Percentiles rank a stretch among this genome's conserved stretches.
Evolutionary conservation across 2,329 filamentous ascomycete genomes (phyloP).

Genomic region (Trichoderma arundinaceum): DNA sequence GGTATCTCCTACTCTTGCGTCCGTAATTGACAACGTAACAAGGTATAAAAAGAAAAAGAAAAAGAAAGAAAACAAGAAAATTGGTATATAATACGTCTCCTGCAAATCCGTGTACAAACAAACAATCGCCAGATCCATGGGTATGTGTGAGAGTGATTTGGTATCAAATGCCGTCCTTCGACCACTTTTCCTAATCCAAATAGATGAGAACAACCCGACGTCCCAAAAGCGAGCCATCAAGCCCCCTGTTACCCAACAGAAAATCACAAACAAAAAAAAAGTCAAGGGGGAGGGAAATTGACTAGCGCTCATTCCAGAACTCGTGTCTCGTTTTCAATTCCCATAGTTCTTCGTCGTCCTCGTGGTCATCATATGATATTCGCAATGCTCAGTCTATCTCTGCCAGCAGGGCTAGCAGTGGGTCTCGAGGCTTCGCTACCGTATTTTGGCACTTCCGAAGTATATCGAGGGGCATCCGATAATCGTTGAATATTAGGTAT

Average conservation of each 20-base stretch:
- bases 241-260: not conserved
- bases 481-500: slow-evolving; percentile 40
- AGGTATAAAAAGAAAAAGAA: slow-evolving; percentile 2
- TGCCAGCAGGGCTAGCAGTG: slow-evolving; percentile 39
- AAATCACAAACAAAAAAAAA: not conserved
- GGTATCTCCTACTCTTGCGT: slow-evolving; percentile 34
- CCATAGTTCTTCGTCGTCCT: not conserved
- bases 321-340: slow-evolving; percentile 28
- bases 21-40: slow-evolving; percentile 29
- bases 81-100: slow-evolving; percentile 19
- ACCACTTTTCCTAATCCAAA: slow-evolving; percentile 21
- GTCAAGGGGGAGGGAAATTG: not conserved
- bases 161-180: slow-evolving; percentile 27
- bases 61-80: slow-evolving; percentile 1
- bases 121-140: slow-evolving; percentile 21
- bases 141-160: slow-evolving; percentile 28
- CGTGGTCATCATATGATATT: slow-evolving; percentile 50
- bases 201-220: slow-evolving; percentile 9
- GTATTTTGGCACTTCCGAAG: slow-evolving; percentile 38
- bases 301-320: not conserved
- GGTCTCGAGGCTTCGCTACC: slow-evolving; percentile 37
- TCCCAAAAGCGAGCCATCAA: slow-evolving; percentile 11
- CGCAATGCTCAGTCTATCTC: slow-evolving; percentile 50
- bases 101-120: not conserved
- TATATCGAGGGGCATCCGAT: slow-evolving; percentile 42